A percentile compares a stretch with the other conserved stretches of the same genome.
These are phyloP conservation scores for Craterostigma plantagineum DNA, from an alignment of 257 asterid species.

Conservation along the genomic window DNA sequence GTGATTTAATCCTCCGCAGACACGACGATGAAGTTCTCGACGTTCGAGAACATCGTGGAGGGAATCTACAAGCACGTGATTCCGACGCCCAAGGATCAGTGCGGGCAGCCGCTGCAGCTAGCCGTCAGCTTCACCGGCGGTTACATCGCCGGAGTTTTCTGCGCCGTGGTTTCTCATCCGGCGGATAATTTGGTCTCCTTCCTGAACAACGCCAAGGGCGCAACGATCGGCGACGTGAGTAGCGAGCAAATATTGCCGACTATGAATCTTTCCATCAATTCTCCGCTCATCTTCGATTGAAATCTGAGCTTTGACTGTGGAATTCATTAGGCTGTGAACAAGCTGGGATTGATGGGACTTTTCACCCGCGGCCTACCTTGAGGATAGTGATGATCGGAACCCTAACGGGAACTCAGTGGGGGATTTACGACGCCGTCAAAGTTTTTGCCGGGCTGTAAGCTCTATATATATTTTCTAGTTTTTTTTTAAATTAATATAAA, in stretches of 20 bases:
- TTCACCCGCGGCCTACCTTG: slow-evolving; percentile 82
- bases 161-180: slow-evolving; percentile 81
- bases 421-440: slow-evolving; percentile 87
- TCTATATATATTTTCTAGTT: too few species aligned
- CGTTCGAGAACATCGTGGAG: slow-evolving; percentile 74
- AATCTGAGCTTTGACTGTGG: too few species aligned
- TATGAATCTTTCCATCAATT: too few species aligned
- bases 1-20: slow-evolving; percentile 23
- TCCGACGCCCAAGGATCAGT: slow-evolving; percentile 60
- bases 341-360: slow-evolving; percentile 60
- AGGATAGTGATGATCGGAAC: slow-evolving; percentile 96
- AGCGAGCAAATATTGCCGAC: too few species aligned
- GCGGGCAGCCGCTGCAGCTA: slow-evolving; percentile 66
- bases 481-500: too few species aligned
- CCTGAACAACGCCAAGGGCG: slow-evolving; percentile 88
- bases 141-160: slow-evolving; percentile 66
- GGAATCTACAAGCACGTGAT: slow-evolving; percentile 50
- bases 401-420: slow-evolving; percentile 97
- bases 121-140: slow-evolving; percentile 92
- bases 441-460: slow-evolving; percentile 87
- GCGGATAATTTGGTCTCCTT: slow-evolving; percentile 86
- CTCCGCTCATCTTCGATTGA: too few species aligned
- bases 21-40: slow-evolving; percentile 88
- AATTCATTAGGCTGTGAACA: slow-evolving; percentile 47
- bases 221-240: slow-evolving; percentile 80